A percentile compares a stretch with the other conserved stretches of the same genome.
phyloP scores from a whole-genome alignment of 2,329 filamentous ascomycete genomes.

The Neonectria ditissima region DNA sequence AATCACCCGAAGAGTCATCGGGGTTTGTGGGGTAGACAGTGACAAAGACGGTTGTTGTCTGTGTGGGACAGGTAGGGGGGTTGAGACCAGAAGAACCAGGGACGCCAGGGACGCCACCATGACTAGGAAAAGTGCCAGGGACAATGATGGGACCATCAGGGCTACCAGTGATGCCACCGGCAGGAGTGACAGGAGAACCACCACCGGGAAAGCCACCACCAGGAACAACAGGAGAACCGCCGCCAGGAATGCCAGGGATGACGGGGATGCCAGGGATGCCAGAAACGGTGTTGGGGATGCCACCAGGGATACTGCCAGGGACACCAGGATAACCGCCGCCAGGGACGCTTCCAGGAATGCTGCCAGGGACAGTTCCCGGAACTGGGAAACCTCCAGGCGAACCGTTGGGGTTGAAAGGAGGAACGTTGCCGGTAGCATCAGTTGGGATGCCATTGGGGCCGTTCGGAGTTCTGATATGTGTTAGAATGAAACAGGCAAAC shows the following conservation, averaged over 20 bases:
- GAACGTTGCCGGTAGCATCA: conserved; percentile 26
- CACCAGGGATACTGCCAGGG: conserved; percentile 28
- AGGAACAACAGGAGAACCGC: conserved; percentile 8
- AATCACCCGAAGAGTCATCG: conserved; percentile 32
- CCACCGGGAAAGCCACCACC: conserved; percentile 24
- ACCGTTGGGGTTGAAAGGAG: conserved; percentile 31
- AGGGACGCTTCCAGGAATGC: conserved; percentile 30
- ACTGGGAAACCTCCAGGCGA: conserved; percentile 28
- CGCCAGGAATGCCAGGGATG: conserved; percentile 21
- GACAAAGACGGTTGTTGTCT: conserved; percentile 60
- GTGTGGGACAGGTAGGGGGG: conserved; percentile 54
- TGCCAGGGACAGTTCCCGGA: conserved; percentile 33
- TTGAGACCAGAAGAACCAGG: conserved; percentile 15
- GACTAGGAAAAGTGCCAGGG: conserved; percentile 15
- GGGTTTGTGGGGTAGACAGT: conserved; percentile 56
- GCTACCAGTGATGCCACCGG: conserved; percentile 11
- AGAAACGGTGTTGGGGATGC: neutral
- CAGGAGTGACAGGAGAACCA: conserved; percentile 17
- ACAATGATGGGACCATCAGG: conserved; percentile 10
- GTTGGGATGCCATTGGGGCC: conserved; percentile 25
- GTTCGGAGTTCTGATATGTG: conserved; percentile 27
- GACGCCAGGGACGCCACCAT: conserved; percentile 26
- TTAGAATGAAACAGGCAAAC: conserved; percentile 21
- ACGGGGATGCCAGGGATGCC: conserved; percentile 21
- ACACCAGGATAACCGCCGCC: conserved; percentile 19